These are phyloP conservation scores for Phlyctochytrium arcticum DNA, from an alignment of 192 early-diverging fungal species.

Conservation along the genomic window DNA sequence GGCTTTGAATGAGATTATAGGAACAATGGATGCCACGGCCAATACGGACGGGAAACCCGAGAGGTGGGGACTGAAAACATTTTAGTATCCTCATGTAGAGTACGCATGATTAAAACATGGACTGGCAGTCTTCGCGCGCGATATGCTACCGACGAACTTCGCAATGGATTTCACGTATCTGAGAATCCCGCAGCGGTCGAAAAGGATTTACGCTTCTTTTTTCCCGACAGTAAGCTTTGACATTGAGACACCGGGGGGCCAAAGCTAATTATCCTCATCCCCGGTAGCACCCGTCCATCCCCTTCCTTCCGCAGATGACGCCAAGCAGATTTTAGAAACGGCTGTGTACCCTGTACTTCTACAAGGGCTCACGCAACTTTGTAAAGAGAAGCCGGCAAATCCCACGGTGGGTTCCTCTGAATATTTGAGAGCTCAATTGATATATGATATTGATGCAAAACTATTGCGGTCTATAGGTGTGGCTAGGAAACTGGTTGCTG, in stretches of 20 bases:
- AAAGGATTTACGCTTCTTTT: slow-evolving; percentile 38
- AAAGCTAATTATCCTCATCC: too few species aligned
- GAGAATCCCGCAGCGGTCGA: slow-evolving; percentile 15
- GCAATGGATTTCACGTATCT: slow-evolving; percentile 35
- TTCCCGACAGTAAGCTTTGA: slow-evolving; percentile 40
- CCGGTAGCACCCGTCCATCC: slow-evolving; percentile 22
- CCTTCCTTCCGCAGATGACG: slow-evolving; percentile 26
- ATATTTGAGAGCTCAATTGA: background rate
- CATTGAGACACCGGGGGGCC: too few species aligned
- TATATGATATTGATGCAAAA: background rate
- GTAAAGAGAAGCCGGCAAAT: slow-evolving; percentile 52
- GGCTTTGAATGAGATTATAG: slow-evolving; percentile 26
- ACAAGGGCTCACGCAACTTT: slow-evolving; percentile 48
- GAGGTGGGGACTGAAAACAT: slow-evolving; percentile 19
- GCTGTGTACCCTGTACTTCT: slow-evolving; percentile 44
- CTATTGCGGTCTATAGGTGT: slow-evolving; percentile 15
- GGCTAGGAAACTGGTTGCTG: slow-evolving; percentile 44
- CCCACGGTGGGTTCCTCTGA: slow-evolving; percentile 30
- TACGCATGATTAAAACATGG: background rate
- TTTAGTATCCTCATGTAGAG: background rate
- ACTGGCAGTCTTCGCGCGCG: slow-evolving; percentile 19
- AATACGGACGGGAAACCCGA: slow-evolving; percentile 22
- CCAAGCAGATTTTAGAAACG: slow-evolving; percentile 39
- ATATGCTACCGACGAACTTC: slow-evolving; percentile 22
- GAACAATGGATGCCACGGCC: slow-evolving; percentile 22